Evolutionary conservation across 2,329 filamentous ascomycete genomes (phyloP).

Genomic region (Calonectria hongkongensis): DNA sequence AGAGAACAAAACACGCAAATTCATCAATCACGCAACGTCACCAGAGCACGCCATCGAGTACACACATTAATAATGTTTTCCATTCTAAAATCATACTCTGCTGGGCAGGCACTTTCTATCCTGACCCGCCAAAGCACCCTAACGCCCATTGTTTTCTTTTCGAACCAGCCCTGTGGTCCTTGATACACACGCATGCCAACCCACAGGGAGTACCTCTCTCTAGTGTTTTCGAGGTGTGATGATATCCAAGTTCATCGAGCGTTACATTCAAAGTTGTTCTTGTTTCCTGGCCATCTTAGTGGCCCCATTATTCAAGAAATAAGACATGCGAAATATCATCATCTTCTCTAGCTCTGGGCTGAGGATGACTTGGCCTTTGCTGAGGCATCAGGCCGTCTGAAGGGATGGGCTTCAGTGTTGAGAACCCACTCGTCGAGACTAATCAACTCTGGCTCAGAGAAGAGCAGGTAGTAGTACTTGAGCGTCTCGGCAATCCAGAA

Average conservation of each 20-base stretch:
- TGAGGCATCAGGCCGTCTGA: slow-evolving; percentile 64
- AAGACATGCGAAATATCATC: not conserved
- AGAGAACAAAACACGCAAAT: not conserved
- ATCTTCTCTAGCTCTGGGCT: not conserved
- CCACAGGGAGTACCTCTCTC: slow-evolving; percentile 11
- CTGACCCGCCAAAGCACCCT: slow-evolving; percentile 17
- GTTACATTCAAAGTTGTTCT: slow-evolving; percentile 19
- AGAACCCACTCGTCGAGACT: slow-evolving; percentile 82
- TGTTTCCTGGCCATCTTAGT: slow-evolving; percentile 1
- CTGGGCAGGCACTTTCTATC: slow-evolving; percentile 24
- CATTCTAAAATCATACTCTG: slow-evolving; percentile 21
- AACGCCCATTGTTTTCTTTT: slow-evolving; percentile 33
- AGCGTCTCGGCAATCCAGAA: slow-evolving; percentile 95
- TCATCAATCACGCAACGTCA: not conserved
- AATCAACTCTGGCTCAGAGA: slow-evolving; percentile 78
- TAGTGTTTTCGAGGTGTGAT: slow-evolving; percentile 6
- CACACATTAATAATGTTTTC: slow-evolving; percentile 30
- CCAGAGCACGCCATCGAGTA: slow-evolving; percentile 14
- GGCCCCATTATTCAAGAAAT: slow-evolving; percentile 14
- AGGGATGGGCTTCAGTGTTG: slow-evolving; percentile 78
- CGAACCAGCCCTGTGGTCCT: slow-evolving; percentile 23
- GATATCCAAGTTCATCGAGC: slow-evolving; percentile 17
- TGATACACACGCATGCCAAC: slow-evolving; percentile 32
- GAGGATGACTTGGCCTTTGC: slow-evolving; percentile 2
- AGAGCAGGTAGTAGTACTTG: slow-evolving; percentile 94